Evolutionary conservation across 148 eudicot species (phyloP).

Genomic region (Vaccinium myrtillus): DNA sequence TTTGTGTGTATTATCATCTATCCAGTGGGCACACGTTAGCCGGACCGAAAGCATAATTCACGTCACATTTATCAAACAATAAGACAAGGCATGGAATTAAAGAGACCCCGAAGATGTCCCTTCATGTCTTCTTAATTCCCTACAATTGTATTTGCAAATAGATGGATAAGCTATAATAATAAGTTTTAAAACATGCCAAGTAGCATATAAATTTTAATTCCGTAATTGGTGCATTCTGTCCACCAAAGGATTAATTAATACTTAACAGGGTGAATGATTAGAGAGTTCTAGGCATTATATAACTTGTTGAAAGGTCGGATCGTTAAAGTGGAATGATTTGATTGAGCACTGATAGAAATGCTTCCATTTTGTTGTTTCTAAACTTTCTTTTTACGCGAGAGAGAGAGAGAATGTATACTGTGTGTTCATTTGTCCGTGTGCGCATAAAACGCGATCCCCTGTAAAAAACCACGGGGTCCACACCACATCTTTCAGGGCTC

Average conservation of each 20-base stretch:
- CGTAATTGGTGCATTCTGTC: background rate
- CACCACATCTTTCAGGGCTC: too few relatives aligned
- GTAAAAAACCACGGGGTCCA: too few relatives aligned
- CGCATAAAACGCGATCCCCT: too few relatives aligned
- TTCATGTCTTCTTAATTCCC: background rate
- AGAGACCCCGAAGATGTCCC: slow-evolving; percentile 4
- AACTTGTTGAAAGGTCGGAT: background rate
- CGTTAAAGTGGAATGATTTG: background rate
- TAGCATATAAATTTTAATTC: background rate
- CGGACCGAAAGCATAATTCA: background rate
- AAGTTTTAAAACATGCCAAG: background rate
- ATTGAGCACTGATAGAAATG: background rate
- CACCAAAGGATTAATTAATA: background rate
- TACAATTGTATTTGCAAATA: background rate
- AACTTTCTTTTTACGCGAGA: too few relatives aligned
- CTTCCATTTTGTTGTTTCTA: too few relatives aligned
- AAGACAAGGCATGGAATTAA: background rate
- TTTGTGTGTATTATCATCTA: too few relatives aligned
- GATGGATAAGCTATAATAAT: background rate
- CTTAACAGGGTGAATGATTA: background rate
- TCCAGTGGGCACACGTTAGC: too few relatives aligned
- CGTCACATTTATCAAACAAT: background rate
- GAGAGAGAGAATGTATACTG: too few relatives aligned
- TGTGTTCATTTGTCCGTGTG: too few relatives aligned
- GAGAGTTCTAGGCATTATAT: background rate